Evolutionary conservation across 169 alveolate genomes (phyloP), one percentile per base, ranked within the genome.

Genomic region (Haemoproteus tartakovskyi): DNA sequence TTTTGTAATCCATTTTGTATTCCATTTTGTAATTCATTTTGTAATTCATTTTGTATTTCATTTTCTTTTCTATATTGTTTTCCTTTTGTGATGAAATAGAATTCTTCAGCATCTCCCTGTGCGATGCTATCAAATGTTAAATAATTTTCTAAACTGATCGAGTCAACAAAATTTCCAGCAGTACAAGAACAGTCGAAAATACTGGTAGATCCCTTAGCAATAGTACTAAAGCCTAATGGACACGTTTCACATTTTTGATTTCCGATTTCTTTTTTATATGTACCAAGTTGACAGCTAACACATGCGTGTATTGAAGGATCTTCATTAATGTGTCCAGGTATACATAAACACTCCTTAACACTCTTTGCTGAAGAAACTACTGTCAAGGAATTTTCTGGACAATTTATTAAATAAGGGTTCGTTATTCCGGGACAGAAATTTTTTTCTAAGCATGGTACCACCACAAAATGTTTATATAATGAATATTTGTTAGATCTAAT

Each of bases 321-420:
- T 29, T 64, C 50, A 30, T 67, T 56, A 33, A 85, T 62, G 37
- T 56, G 78, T 9, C 93, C 93, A 41, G 86, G 63, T 37, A 86
- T 0, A 38, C 93, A 88, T 74, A 88, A 51, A 37, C 93, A 88
- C 26, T 86, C 64, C 22, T 63, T 79, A n/a, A 70, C 60, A 47
- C 29, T 16, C 24, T 36, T 30, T 14, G 91, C 86, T 12, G 78
- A 78, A 2, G 19, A 56, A 16, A 61, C 70, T 18, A 74, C 50
- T 6, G 93, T 88, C n/a, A 40, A 62, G 19, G 93, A 88, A 45
- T 88, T 81, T 40, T 5, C 22, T 21, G 93, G 91, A 29, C 93
- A 88, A 14, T 62, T 57, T 57, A 63, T 62, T 54, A 60, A 59
- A 24, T 56, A 54, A 16, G 85, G 83, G 18, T 63, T 80, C n/a